Conservation (phyloP, 495 filamentous ascomycete genomes). For the Lasiosphaeriaceae sp. region DNA sequence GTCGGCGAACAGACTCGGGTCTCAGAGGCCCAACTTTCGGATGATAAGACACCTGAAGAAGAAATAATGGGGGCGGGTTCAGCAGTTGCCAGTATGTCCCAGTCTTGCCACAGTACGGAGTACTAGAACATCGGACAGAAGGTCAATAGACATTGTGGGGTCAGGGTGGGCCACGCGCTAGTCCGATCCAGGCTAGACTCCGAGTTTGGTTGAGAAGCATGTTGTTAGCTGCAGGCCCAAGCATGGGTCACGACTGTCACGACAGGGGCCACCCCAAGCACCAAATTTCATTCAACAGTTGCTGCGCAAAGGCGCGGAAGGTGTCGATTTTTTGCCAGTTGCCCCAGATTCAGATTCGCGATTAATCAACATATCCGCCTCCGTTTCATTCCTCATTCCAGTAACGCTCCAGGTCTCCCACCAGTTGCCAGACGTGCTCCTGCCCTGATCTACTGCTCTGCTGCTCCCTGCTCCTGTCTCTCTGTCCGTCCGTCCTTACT, state of each 20-base stretch:
- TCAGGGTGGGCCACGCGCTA: constrained; percentile 14
- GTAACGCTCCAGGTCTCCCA: constrained; percentile 1
- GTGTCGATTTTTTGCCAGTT: constrained; percentile 19
- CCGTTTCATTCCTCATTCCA: neutral
- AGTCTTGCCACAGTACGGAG: neutral
- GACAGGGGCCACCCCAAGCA: constrained; percentile 15
- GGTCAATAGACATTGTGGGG: constrained; percentile 14
- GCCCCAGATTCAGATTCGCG: constrained; percentile 6
- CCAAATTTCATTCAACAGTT: constrained; percentile 34
- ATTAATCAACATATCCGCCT: constrained; percentile 6
- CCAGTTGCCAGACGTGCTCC: neutral
- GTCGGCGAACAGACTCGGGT: neutral
- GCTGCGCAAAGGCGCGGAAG: constrained; percentile 15
- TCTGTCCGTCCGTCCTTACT: neutral
- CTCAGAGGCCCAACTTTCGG: too few species aligned
- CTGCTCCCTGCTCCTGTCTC: neutral
- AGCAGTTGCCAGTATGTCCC: too few species aligned
- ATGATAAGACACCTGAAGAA: too few species aligned
- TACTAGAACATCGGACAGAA: neutral
- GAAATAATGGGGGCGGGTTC: too few species aligned
- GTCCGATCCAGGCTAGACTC: constrained; percentile 14
- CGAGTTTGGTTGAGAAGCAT: constrained; percentile 33
- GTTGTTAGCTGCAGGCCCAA: constrained; percentile 9
- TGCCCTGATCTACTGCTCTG: neutral
- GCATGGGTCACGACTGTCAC: constrained; percentile 15